Evolutionary conservation across 805 yeast species (phyloP), one percentile per base, ranked within the genome.

Genomic region (Barnettozyma populi): DNA sequence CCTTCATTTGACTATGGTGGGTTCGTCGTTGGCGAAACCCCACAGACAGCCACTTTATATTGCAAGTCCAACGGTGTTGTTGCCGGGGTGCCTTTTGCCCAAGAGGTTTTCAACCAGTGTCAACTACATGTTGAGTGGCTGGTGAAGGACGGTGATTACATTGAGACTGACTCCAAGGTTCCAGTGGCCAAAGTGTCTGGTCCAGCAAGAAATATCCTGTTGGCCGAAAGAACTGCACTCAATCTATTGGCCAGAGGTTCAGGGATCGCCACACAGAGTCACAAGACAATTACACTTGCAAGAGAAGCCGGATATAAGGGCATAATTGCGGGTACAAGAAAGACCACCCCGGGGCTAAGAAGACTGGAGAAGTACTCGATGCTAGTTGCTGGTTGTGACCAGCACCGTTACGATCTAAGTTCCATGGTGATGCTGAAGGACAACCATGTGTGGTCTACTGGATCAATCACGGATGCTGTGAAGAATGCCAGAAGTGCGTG

Each of bases 351-450:
- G 0, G 98, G 98, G 0, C 75, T 90, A 52, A 79, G 98, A 60
- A 72, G 83, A 38, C 68, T 92, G 49, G 98, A 90, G 63, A 90
- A 90, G 64, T 90, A 90, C 67, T 84, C 96, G 21, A 92, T 90
- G 98, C 69, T 88, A 29, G 95, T 90, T 9, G 98, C 97, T 29
- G 97, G 97, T 3, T 86, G 88, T 47, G 98, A 90, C 62, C 77
- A 94, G 47, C 98, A 90, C 65, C 75, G 98, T 53, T 88, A 88
- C 62, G 97, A 92, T 63, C 76, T 90, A 48, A 83, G 94, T 40
- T 79, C 94, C 2, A 90, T 90, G 98, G 90, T 92, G 2, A 90
- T 92, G 98, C 76, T 90, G 57, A 90, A 90, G 65, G 98, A 90
- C 62, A 90, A 90, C 65, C 98, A 92, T 62, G 76, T 90, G 36